Conservation (phyloP, 805 yeast genomes). For the Clavispora asparagi region DNA sequence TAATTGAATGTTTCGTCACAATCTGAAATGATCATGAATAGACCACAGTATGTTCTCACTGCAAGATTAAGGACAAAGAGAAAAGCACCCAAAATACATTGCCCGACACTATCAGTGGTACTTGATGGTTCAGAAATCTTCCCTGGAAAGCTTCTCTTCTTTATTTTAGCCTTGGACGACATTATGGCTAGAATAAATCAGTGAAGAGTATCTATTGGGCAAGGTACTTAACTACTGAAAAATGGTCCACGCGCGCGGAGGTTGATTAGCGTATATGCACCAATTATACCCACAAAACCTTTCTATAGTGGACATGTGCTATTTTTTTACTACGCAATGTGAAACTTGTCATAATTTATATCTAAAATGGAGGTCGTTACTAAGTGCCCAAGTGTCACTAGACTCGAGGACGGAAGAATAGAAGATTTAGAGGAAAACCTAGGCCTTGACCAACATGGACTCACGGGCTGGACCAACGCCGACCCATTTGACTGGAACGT, state of each 20-base stretch:
- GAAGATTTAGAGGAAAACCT: neutral
- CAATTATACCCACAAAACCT: no score
- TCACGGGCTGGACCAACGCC: constrained; percentile 99
- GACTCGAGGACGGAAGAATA: neutral
- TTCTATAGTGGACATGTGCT: no score
- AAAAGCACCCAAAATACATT: neutral
- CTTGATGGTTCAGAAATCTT: neutral
- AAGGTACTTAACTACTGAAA: no score
- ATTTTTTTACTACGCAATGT: no score
- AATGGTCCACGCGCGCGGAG: neutral
- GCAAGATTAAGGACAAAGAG: constrained; percentile 12
- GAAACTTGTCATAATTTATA: neutral
- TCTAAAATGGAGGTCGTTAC: neutral
- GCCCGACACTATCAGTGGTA: neutral
- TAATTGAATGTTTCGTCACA: constrained; percentile 92
- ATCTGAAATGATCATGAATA: constrained; percentile 71
- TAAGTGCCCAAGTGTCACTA: neutral
- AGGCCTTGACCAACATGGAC: constrained; percentile 67
- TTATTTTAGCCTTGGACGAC: neutral
- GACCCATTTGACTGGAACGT: constrained; percentile 90
- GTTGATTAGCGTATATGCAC: no score
- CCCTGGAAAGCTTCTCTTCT: neutral
- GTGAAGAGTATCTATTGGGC: neutral
- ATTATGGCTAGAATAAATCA: neutral
- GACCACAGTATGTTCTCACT: constrained; percentile 34